Percentiles rank a stretch among this genome's conserved stretches.
Conservation (phyloP, 2,329 filamentous ascomycete species). For the Cladosporium sp. region DNA sequence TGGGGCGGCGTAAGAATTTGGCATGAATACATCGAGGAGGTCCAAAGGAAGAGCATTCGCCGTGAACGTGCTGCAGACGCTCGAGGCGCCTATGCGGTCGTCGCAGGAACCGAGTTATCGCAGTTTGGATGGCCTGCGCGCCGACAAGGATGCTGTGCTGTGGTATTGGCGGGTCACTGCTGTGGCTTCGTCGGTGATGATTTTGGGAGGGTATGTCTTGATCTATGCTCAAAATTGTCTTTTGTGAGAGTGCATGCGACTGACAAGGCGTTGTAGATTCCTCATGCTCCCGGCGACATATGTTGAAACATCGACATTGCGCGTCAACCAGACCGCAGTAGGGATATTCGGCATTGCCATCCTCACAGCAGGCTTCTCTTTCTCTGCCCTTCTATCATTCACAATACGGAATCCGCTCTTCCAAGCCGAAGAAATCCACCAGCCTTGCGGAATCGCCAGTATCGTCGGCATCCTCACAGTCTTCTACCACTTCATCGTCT, state of each 20-base stretch:
- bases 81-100: constrained; percentile 19
- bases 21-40: constrained; percentile 6
- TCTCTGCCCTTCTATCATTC: constrained; percentile 46
- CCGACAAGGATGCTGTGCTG: constrained; percentile 26
- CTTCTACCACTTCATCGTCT: constrained; percentile 45
- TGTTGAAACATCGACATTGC: constrained; percentile 36
- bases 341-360: constrained; percentile 45
- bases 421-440: constrained; percentile 45
- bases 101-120: constrained; percentile 27
- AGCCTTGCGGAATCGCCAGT: constrained; percentile 42
- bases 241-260: constrained; percentile 11
- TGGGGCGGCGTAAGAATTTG: constrained; percentile 1
- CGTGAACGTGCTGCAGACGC: constrained; percentile 4
- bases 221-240: constrained; percentile 11
- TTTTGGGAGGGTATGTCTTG: constrained; percentile 43
- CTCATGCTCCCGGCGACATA: constrained; percentile 48
- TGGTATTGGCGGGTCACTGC: constrained; percentile 49
- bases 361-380: constrained; percentile 45
- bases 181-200: constrained; percentile 42
- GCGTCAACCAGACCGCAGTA: constrained; percentile 37
- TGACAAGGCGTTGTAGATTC: constrained; percentile 35
- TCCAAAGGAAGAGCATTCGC: constrained; percentile 3
- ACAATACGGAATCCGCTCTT: constrained; percentile 44
- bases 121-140: constrained; percentile 23
- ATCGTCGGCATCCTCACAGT: constrained; percentile 46